Conservation (phyloP, 345 rosid genomes). For the Anastatica hierochuntica region DNA sequence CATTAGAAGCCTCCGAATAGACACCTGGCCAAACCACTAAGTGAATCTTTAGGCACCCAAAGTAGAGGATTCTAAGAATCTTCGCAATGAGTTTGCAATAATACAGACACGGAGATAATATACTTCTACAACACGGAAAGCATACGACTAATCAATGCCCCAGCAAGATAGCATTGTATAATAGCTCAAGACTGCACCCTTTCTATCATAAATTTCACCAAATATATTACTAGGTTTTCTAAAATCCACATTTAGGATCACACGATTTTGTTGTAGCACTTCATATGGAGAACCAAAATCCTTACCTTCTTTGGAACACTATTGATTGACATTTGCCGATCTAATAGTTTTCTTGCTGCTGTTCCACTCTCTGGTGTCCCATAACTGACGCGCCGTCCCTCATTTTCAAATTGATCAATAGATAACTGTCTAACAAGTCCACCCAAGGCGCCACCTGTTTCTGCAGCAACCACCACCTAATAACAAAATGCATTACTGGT, state of each 20-base stretch:
- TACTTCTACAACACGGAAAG: not conserved
- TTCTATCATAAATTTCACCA: not conserved
- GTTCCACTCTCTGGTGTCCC: conserved; percentile 77
- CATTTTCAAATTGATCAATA: conserved; percentile 82
- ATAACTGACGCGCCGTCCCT: conserved; percentile 74
- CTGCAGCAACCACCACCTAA: conserved; percentile 75
- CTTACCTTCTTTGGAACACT: conserved; percentile 79
- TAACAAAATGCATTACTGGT: conserved; percentile 8
- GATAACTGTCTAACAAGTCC: conserved; percentile 80
- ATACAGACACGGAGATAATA: too few species aligned
- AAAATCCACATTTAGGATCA: not conserved
- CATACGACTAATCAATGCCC: conserved; percentile 2
- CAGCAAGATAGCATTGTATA: not conserved
- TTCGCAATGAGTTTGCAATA: not conserved
- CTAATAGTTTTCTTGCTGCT: conserved; percentile 76
- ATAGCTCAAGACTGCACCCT: not conserved
- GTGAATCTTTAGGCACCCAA: conserved; percentile 4
- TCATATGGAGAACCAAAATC: not conserved
- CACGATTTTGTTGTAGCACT: conserved; percentile 3
- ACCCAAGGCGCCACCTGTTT: conserved; percentile 78
- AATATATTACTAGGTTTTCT: not conserved
- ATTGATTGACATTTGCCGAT: conserved; percentile 75
- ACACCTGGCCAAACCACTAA: not conserved
- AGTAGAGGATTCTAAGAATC: not conserved
- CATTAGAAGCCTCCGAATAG: conserved; percentile 3